A percentile compares a stretch with the other conserved stretches of the same genome.
Conservation (phyloP, 2,329 filamentous ascomycete genomes). For the Xylaria sp. region DNA sequence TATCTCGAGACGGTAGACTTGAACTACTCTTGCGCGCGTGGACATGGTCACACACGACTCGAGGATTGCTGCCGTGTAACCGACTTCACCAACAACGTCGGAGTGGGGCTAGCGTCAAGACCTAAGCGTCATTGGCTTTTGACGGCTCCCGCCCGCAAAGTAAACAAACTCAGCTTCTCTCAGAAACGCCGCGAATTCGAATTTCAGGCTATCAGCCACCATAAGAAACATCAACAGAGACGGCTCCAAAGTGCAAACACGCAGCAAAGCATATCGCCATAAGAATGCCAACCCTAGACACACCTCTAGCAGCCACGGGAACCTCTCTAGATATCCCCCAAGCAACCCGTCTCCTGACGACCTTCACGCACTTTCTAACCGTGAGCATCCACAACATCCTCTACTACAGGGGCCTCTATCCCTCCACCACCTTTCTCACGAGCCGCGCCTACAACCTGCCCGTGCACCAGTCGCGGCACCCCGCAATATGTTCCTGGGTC, state of each 20-base stretch:
- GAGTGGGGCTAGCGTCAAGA: too few relatives aligned
- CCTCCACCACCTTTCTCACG: conserved; percentile 75
- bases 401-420: conserved; percentile 82
- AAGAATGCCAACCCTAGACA: conserved; percentile 13
- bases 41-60: too few relatives aligned
- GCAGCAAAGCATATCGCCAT: neutral
- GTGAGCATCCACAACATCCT: conserved; percentile 86
- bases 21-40: too few relatives aligned
- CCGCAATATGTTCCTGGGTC: conserved; percentile 85
- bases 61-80: too few relatives aligned
- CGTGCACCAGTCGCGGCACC: conserved; percentile 85
- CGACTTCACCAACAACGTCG: too few relatives aligned
- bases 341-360: conserved; percentile 65
- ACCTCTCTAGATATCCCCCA: conserved; percentile 43
- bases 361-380: conserved; percentile 81
- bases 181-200: too few relatives aligned
- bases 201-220: too few relatives aligned
- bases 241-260: neutral
- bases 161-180: too few relatives aligned
- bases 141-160: too few relatives aligned
- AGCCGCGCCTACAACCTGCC: conserved; percentile 83
- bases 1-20: too few relatives aligned
- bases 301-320: conserved; percentile 7
- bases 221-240: neutral
- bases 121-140: too few relatives aligned